Base-by-base conservation (phyloP, 192 early-diverging fungal species). In the Coemansia sp. region DNA sequence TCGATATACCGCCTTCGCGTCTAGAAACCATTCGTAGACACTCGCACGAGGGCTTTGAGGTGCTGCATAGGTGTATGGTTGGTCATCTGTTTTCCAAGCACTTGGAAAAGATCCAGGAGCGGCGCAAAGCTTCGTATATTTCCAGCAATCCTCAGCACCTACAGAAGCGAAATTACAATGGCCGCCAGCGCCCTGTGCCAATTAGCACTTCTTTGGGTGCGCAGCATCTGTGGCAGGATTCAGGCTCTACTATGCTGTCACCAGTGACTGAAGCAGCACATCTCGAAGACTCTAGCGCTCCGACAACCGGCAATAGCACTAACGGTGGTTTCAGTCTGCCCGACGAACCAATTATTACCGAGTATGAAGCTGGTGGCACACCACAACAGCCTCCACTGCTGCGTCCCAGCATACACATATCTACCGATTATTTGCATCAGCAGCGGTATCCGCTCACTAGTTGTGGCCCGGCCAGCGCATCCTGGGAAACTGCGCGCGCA, bases 31-130 rank as follows among this genome's bases (percentile, higher is more conserved):
- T 75, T 32, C 80, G 74, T 29, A 49, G 80, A 17, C 80, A 82
- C 57, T 77, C 74, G 24, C 72, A 73, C 52, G 75, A 73, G 24
- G 75, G 74, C 23, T 77, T 82, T 32, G 68, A 77, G 47, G 70
- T 71, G 14, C 57, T 76, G 25, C 80, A 82, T 19, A 75, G 75
- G 27, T 66, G 72, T 21, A 70, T 74, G 75, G 74, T 82, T 9
- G 80, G 74, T 2, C 74, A 72, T 2, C 38, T 77, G 61, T 76
- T 81, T 60, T 76, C 74, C 6, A 75, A 76, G 52, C 79, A 82
- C 32, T 47, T 82, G 59, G 80, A 73, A 29, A 70, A 65, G 54
- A 66, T 82, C 4, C 80, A 76, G 41, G 68, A 80, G 50, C 77
- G 77, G 0, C 62, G 77, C 62, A 80, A 71, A 59, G 62, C 70